Evolutionary conservation across 2,329 filamentous ascomycete genomes (phyloP).

Genomic region (Bisporella sp.): DNA sequence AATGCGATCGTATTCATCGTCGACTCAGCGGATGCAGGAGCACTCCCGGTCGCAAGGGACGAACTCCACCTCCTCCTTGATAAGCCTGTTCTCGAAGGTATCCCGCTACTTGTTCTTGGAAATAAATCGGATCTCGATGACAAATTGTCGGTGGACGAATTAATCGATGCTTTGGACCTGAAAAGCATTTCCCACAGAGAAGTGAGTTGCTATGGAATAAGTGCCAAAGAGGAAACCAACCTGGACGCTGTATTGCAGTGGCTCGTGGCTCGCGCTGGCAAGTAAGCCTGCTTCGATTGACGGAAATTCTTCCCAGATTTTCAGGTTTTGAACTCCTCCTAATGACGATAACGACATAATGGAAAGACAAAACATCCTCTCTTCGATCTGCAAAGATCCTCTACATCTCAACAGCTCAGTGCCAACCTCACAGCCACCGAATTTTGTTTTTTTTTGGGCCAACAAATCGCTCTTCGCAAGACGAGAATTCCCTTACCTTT

Average conservation of each 20-base stretch:
- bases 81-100: slow-evolving; percentile 78
- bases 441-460: no score
- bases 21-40: slow-evolving; percentile 80
- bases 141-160: slow-evolving; percentile 85
- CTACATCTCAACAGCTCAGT: slow-evolving; percentile 32
- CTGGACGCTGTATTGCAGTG: slow-evolving; percentile 94
- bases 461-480: no score
- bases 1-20: slow-evolving; percentile 99
- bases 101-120: slow-evolving; percentile 86
- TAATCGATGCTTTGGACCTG: slow-evolving; percentile 88
- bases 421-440: slow-evolving; percentile 5
- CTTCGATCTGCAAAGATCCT: slow-evolving; percentile 38
- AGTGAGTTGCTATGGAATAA: slow-evolving; percentile 98
- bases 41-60: slow-evolving; percentile 79
- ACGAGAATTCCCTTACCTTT: slow-evolving; percentile 15
- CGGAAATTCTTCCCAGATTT: not conserved
- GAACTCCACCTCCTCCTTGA: slow-evolving; percentile 86
- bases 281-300: slow-evolving; percentile 37
- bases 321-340: slow-evolving; percentile 29
- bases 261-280: slow-evolving; percentile 83
- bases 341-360: slow-evolving; percentile 45
- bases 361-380: slow-evolving; percentile 38
- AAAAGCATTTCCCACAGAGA: slow-evolving; percentile 86
- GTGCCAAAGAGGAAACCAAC: slow-evolving; percentile 97
- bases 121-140: slow-evolving; percentile 96